Evolutionary conservation across 139 green algal species (phyloP).

Genomic region (Micractinium sp.): DNA sequence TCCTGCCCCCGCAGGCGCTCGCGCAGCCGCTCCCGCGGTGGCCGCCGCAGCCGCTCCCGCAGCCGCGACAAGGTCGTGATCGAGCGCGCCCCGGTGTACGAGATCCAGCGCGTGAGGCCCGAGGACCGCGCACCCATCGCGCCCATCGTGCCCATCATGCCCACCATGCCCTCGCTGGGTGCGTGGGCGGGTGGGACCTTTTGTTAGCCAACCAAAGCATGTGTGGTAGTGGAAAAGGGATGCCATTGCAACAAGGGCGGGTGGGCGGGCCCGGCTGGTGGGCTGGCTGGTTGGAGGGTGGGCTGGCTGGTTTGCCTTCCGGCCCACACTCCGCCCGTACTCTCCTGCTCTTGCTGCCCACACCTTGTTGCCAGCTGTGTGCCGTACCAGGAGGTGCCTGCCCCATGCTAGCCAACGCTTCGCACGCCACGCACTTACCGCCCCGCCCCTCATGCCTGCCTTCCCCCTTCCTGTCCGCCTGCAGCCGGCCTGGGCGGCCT

Average conservation of each 20-base stretch:
- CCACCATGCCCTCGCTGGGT: neutral
- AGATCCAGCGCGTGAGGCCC: constrained; percentile 21
- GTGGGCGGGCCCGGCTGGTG: no score
- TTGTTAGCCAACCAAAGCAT: no score
- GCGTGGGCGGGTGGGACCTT: no score
- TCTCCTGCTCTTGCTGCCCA: neutral
- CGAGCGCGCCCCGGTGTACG: constrained; percentile 29
- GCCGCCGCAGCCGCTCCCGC: constrained; percentile 18
- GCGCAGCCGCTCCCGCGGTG: constrained; percentile 9
- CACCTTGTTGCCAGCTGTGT: neutral
- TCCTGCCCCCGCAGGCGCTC: neutral
- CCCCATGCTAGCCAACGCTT: neutral
- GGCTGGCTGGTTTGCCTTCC: neutral
- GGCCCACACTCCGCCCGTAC: neutral
- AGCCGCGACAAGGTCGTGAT: neutral
- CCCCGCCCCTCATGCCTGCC: neutral
- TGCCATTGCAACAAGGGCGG: no score
- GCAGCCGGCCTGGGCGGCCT: neutral
- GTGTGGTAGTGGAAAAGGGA: no score
- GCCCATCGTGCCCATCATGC: constrained; percentile 10
- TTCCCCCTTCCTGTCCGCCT: neutral
- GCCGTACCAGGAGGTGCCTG: neutral
- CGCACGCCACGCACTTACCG: neutral
- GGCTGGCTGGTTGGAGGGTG: neutral
- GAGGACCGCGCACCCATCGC: constrained; percentile 7